Evolutionary conservation across 2,329 filamentous ascomycete species (phyloP).

Genomic region (Sphaerulina musiva): DNA sequence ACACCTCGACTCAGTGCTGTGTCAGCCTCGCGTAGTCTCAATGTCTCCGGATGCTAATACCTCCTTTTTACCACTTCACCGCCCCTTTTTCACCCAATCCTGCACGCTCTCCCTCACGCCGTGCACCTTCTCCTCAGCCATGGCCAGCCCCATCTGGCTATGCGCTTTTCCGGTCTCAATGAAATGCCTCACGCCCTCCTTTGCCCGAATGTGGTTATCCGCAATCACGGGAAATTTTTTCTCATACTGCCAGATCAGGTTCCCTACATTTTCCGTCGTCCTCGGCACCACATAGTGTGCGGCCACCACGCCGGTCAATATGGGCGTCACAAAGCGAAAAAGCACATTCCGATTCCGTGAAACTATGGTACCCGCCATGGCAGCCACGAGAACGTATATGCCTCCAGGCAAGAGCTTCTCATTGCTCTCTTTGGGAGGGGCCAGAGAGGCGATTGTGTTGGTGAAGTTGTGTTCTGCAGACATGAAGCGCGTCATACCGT

Average conservation of each 20-base stretch:
- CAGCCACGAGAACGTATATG: conserved; percentile 86
- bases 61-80: conserved; percentile 13
- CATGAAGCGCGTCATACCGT: conserved; percentile 71
- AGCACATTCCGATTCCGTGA: conserved; percentile 80
- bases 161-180: conserved; percentile 70
- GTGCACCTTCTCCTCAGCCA: conserved; percentile 74
- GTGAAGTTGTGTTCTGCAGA: conserved; percentile 85
- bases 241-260: conserved; percentile 89
- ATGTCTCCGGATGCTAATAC: not conserved
- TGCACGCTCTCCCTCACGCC: conserved; percentile 71
- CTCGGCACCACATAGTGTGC: conserved; percentile 80
- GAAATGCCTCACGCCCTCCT: conserved; percentile 62
- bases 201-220: conserved; percentile 68
- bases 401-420: conserved; percentile 84
- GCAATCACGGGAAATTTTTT: conserved; percentile 76
- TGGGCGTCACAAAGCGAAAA: conserved; percentile 67
- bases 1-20: conserved; percentile 5
- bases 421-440: conserved; percentile 74
- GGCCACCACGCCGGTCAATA: conserved; percentile 73
- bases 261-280: conserved; percentile 81
- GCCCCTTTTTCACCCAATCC: conserved; percentile 82
- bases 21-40: not conserved
- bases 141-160: conserved; percentile 60
- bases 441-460: conserved; percentile 78
- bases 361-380: conserved; percentile 91